Evolutionary conservation across 2,329 filamentous ascomycete genomes (phyloP).

Genomic region (Fusarium agapanthi): DNA sequence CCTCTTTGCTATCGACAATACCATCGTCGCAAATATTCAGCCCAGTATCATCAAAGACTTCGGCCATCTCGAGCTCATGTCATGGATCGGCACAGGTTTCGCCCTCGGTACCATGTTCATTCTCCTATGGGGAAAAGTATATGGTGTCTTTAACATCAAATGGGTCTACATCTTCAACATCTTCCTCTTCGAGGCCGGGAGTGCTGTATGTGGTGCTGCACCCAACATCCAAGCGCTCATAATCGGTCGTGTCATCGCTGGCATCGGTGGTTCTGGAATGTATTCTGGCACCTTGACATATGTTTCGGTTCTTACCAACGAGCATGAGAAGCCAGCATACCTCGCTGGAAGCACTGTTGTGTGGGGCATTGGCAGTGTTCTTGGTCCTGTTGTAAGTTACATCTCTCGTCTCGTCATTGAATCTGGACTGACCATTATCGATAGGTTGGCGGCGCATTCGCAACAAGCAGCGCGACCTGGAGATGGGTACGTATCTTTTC

Average conservation of each 20-base stretch:
- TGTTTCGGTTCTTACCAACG: neutral
- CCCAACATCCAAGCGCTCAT: neutral
- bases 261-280: neutral
- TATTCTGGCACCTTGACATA: neutral
- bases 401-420: accelerated
- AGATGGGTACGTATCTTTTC: neutral
- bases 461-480: neutral
- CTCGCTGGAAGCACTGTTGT: neutral
- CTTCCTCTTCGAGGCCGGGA: neutral
- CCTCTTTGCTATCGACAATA: neutral
- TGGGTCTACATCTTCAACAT: neutral
- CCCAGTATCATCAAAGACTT: neutral
- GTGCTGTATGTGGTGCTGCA: neutral
- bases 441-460: neutral
- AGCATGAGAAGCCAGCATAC: neutral
- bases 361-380: neutral
- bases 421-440: accelerated
- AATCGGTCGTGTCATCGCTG: neutral
- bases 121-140: neutral
- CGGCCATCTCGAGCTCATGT: neutral
- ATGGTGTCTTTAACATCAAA: neutral
- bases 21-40: neutral
- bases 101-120: neutral
- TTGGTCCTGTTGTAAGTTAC: neutral
- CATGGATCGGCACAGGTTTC: neutral